A percentile compares a stretch with the other conserved stretches of the same genome.
Conservation (phyloP, 345 rosid genomes). For the Lenwebbia sp. region DNA sequence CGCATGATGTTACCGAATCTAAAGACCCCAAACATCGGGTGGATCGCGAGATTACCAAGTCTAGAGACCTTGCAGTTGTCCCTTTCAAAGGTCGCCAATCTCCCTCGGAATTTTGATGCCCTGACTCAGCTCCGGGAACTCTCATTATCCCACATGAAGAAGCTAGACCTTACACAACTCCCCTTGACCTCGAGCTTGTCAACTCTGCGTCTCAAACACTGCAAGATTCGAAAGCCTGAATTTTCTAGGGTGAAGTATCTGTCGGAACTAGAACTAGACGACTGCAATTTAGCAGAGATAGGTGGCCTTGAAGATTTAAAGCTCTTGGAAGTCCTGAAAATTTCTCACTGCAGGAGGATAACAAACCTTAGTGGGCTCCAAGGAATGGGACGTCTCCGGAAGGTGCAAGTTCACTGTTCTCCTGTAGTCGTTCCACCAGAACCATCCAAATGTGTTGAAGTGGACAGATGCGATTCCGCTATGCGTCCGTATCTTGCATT, state of each 20-base stretch:
- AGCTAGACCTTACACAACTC: neutral
- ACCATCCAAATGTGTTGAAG: neutral
- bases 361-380: neutral
- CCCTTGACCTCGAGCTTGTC: neutral
- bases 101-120: neutral
- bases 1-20: rapidly evolving
- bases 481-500: rapidly evolving
- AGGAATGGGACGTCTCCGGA: neutral
- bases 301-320: neutral
- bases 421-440: neutral
- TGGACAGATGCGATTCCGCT: neutral
- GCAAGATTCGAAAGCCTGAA: neutral
- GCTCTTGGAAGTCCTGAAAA: neutral
- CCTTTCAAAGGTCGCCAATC: neutral
- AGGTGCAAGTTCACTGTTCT: neutral
- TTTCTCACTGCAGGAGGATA: rapidly evolving
- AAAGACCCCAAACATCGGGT: neutral
- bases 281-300: neutral
- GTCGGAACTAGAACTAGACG: neutral
- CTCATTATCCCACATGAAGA: neutral
- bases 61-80: neutral
- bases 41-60: neutral
- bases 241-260: neutral
- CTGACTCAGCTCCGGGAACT: neutral
- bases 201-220: neutral